Conservation (phyloP, 805 yeast species). For the Wickerhamiella siamensis region DNA sequence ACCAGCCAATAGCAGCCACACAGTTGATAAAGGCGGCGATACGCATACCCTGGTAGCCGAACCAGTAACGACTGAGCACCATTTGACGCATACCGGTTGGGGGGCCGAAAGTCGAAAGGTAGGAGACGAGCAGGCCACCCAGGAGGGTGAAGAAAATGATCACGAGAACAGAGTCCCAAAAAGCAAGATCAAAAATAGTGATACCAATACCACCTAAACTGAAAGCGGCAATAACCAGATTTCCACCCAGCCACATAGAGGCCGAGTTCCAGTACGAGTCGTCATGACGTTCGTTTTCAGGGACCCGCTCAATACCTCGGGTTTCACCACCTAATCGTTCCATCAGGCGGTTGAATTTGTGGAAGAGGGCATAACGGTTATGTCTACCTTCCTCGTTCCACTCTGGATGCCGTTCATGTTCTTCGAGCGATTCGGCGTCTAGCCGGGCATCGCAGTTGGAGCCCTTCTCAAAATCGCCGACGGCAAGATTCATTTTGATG, state of each 20-base stretch:
- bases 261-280: constrained; percentile 55
- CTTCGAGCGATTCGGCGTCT: background rate
- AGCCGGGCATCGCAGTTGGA: background rate
- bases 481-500: background rate
- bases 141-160: constrained; percentile 61
- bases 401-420: background rate
- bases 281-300: constrained; percentile 65
- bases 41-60: constrained; percentile 64
- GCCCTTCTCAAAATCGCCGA: constrained; percentile 1
- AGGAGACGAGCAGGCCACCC: constrained; percentile 71
- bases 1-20: constrained; percentile 89
- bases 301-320: constrained; percentile 68
- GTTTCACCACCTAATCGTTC: constrained; percentile 31
- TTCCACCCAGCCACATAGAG: constrained; percentile 85
- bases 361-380: background rate
- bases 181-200: constrained; percentile 49
- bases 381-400: background rate
- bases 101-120: constrained; percentile 70
- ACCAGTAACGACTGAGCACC: constrained; percentile 61
- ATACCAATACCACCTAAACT: constrained; percentile 63
- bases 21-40: constrained; percentile 64
- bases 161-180: constrained; percentile 53
- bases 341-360: constrained; percentile 12
- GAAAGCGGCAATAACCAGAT: constrained; percentile 71
- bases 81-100: constrained; percentile 79